phyloP scores from a whole-genome alignment of 495 filamentous ascomycete species.

The Cudoniella acicularis region DNA sequence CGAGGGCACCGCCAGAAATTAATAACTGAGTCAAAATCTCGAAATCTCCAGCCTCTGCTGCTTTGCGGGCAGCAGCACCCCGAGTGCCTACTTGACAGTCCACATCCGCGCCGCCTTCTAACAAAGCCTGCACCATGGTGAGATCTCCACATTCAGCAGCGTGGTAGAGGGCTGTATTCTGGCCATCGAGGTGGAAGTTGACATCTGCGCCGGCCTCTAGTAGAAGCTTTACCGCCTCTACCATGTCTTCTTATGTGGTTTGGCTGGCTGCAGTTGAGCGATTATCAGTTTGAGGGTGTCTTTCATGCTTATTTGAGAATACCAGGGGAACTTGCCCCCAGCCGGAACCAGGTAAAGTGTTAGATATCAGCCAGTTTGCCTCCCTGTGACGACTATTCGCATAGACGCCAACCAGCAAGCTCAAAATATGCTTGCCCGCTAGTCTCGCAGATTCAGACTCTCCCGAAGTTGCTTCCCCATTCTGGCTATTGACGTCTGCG shows the following conservation, averaged over 20 bases:
- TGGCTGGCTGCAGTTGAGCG: background rate
- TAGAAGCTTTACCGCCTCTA: background rate
- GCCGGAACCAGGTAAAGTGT: no score
- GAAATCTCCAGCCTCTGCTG: background rate
- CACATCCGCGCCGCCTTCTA: background rate
- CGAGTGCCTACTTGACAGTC: background rate
- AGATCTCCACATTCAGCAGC: background rate
- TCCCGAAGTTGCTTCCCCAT: no score
- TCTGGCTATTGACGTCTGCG: background rate
- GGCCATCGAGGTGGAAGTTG: background rate
- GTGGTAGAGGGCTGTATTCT: background rate
- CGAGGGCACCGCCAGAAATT: background rate
- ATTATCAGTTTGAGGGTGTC: no score
- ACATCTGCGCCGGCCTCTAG: background rate
- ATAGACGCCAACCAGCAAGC: no score
- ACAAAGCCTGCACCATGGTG: background rate
- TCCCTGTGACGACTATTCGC: no score
- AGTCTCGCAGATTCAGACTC: no score
- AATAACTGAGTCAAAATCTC: background rate
- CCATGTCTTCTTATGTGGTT: background rate
- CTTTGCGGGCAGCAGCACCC: background rate
- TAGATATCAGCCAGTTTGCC: no score
- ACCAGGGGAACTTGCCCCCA: no score
- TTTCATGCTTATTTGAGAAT: no score
- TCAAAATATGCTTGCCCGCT: no score